phyloP scores from a whole-genome alignment of 2,329 filamentous ascomycete genomes.

The Berkeleyomyces basicola region DNA sequence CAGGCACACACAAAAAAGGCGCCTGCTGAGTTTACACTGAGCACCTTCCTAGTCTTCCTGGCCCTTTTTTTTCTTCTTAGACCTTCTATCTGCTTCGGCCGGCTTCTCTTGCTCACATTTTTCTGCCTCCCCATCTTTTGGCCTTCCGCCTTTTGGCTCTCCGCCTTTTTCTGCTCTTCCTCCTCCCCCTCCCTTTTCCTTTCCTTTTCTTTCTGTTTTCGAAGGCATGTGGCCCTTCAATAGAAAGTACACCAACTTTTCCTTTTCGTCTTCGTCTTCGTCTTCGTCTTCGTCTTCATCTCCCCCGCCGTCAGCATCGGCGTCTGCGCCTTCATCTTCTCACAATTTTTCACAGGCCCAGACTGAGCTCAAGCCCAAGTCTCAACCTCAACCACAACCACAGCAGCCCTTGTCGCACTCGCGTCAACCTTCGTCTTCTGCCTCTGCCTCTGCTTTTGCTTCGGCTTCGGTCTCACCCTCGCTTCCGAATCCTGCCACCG shows the following conservation, averaged over 20 bases:
- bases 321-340: not conserved
- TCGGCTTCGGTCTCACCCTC: not conserved
- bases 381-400: not conserved
- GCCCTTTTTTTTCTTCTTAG: slow-evolving; percentile 12
- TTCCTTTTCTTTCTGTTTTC: slow-evolving; percentile 12
- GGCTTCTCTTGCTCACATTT: slow-evolving; percentile 15
- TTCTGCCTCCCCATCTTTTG: slow-evolving; percentile 16
- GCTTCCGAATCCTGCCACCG: not conserved
- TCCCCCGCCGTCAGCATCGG: slow-evolving; percentile 3
- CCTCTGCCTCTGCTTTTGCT: not conserved
- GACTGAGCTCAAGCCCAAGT: not conserved
- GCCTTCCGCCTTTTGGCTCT: slow-evolving; percentile 1
- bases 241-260: slow-evolving; percentile 11
- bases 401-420: not conserved
- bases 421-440: not conserved
- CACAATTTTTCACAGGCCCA: not conserved
- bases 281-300: slow-evolving; percentile 3
- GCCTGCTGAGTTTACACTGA: not conserved
- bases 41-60: slow-evolving; percentile 3
- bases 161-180: slow-evolving; percentile 13
- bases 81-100: slow-evolving; percentile 10
- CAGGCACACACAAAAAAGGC: not conserved
- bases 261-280: slow-evolving; percentile 9
- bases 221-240: slow-evolving; percentile 15
- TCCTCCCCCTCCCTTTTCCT: slow-evolving; percentile 7